These are phyloP conservation scores for Ramaria rubella DNA, from an alignment of 768 basidiomycete genomes.

Conservation along the genomic window DNA sequence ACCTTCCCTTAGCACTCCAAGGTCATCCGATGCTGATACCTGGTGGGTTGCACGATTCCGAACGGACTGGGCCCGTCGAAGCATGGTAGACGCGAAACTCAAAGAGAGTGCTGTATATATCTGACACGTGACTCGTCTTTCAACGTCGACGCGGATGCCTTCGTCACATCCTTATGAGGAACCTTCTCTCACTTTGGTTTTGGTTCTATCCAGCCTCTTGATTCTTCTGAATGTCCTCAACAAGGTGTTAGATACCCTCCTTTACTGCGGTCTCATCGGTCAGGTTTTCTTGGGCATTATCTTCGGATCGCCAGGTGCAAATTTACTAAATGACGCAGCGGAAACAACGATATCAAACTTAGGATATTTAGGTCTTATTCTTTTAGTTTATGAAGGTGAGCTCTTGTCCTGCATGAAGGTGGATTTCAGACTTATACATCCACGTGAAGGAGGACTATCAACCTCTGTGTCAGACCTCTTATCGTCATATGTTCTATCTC, in stretches of 20 bases:
- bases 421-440: neutral
- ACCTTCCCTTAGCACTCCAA: conserved; percentile 52
- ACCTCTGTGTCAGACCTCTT: conserved; percentile 42
- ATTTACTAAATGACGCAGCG: conserved; percentile 31
- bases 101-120: neutral
- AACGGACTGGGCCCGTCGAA: conserved; percentile 62
- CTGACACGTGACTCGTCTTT: no score
- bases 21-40: conserved; percentile 39
- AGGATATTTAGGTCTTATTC: conserved; percentile 30
- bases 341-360: neutral
- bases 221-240: conserved; percentile 46
- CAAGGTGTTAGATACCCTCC: conserved; percentile 30
- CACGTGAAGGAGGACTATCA: conserved; percentile 42
- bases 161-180: conserved; percentile 25
- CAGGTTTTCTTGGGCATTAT: conserved; percentile 50
- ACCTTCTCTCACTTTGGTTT: conserved; percentile 27
- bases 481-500: conserved; percentile 41
- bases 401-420: neutral
- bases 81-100: conserved; percentile 17
- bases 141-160: no score
- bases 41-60: conserved; percentile 44
- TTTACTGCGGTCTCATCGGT: conserved; percentile 46
- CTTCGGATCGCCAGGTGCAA: conserved; percentile 44
- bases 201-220: conserved; percentile 48
- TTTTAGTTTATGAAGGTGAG: conserved; percentile 45